phyloP scores from a whole-genome alignment of 1,284 basidiomycete genomes.

The Austroboletus niveus region DNA sequence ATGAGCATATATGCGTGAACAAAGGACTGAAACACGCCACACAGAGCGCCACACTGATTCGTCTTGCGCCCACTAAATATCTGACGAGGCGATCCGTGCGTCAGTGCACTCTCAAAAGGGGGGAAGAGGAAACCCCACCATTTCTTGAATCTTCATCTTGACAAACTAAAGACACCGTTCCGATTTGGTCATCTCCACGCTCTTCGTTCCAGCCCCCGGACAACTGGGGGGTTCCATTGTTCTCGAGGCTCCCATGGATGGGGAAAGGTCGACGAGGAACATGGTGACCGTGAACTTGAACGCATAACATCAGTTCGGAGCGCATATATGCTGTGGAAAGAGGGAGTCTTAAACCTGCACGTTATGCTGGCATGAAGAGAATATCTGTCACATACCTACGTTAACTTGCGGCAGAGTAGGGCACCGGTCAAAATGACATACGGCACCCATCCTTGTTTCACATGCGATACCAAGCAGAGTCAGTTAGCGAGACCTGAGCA shows the following conservation, averaged over 20 bases:
- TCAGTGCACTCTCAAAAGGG: background rate
- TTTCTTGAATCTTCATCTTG: slow-evolving; percentile 85
- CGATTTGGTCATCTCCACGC: slow-evolving; percentile 68
- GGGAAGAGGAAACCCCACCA: slow-evolving; percentile 58
- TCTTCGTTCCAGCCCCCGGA: slow-evolving; percentile 48
- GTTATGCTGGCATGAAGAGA: slow-evolving; percentile 61
- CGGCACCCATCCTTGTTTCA: too few relatives aligned
- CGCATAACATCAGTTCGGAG: background rate
- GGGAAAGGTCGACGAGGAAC: slow-evolving; percentile 84
- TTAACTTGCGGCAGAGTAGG: too few relatives aligned
- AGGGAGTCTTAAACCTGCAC: slow-evolving; percentile 65
- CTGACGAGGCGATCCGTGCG: slow-evolving; percentile 38
- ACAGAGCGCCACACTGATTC: slow-evolving; percentile 70
- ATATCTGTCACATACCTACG: background rate
- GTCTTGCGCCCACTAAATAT: slow-evolving; percentile 90
- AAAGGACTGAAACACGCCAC: slow-evolving; percentile 40
- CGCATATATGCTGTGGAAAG: background rate
- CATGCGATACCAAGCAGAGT: too few relatives aligned
- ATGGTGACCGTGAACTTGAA: slow-evolving; percentile 75
- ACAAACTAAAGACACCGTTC: slow-evolving; percentile 84
- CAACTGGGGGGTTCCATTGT: slow-evolving; percentile 56
- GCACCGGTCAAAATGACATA: too few relatives aligned
- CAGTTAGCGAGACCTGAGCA: too few relatives aligned
- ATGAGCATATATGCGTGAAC: too few relatives aligned
- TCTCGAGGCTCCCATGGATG: slow-evolving; percentile 50